phyloP scores from a whole-genome alignment of 164 flowering plant genomes.

The Brasenia schreberi region DNA sequence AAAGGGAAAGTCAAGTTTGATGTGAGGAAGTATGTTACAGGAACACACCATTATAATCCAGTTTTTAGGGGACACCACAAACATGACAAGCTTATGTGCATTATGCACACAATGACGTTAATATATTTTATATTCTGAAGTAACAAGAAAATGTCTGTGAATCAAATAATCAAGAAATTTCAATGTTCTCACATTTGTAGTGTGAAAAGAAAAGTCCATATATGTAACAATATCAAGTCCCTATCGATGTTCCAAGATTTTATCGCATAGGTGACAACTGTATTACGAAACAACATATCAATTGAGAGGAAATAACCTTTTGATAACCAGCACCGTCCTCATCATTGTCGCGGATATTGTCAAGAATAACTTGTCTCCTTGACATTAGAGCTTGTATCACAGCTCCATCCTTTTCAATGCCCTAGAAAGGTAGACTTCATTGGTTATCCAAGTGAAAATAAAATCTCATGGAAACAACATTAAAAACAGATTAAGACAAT shows the following conservation, averaged over 20 bases:
- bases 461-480: background rate
- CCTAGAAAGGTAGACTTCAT: conserved; percentile 18
- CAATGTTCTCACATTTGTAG: no score
- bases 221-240: background rate
- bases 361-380: conserved; percentile 76
- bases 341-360: conserved; percentile 90
- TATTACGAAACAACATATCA: background rate
- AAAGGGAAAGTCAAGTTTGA: background rate
- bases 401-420: conserved; percentile 49
- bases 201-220: background rate
- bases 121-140: no score
- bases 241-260: background rate
- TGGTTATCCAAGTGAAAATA: background rate
- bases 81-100: no score
- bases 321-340: conserved; percentile 61
- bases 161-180: no score
- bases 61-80: no score
- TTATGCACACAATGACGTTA: no score
- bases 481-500: no score
- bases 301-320: conserved; percentile 28
- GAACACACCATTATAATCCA: no score
- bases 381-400: conserved; percentile 49
- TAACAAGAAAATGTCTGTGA: no score
- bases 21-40: background rate
- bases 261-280: no score